phyloP scores from a whole-genome alignment of 495 filamentous ascomycete genomes.

The Cetradonia linearis region DNA sequence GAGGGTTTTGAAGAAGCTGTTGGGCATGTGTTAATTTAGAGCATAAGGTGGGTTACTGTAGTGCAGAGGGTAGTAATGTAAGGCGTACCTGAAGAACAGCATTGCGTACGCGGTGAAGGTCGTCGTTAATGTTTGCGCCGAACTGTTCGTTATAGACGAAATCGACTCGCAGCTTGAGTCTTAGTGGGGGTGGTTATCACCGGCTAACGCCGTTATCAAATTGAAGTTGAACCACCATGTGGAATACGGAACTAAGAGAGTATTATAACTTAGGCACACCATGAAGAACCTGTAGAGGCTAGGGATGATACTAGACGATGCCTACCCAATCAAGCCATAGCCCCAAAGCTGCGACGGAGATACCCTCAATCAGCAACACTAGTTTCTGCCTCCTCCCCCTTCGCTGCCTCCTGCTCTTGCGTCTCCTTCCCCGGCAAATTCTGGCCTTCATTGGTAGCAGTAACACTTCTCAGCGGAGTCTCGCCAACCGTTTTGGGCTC shows the following conservation, averaged over 20 bases:
- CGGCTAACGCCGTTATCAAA: neutral
- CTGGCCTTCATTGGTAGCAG: conserved; percentile 14
- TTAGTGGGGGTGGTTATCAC: neutral
- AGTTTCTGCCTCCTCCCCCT: conserved; percentile 25
- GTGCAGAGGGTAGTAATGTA: neutral
- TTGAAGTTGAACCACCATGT: neutral
- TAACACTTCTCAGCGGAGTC: conserved; percentile 3
- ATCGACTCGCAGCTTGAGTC: neutral
- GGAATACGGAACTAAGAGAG: too few species aligned
- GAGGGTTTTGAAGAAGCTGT: conserved; percentile 98
- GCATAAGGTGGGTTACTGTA: neutral
- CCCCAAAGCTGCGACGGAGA: neutral
- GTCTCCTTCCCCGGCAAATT: conserved; percentile 20
- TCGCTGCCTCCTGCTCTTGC: conserved; percentile 28
- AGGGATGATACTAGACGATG: neutral
- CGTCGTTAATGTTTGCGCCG: neutral
- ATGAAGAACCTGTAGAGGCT: neutral
- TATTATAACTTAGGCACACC: too few species aligned
- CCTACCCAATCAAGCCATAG: neutral
- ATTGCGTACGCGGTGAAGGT: conserved; percentile 26
- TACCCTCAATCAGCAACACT: conserved; percentile 26
- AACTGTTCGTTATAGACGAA: neutral
- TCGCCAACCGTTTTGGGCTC: conserved; percentile 6
- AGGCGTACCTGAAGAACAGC: conserved; percentile 49
- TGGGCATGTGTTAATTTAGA: neutral